A percentile compares a stretch with the other conserved stretches of the same genome.
Evolutionary conservation across 2,329 filamentous ascomycete species (phyloP).

Genomic region (Colletotrichum coccodes): DNA sequence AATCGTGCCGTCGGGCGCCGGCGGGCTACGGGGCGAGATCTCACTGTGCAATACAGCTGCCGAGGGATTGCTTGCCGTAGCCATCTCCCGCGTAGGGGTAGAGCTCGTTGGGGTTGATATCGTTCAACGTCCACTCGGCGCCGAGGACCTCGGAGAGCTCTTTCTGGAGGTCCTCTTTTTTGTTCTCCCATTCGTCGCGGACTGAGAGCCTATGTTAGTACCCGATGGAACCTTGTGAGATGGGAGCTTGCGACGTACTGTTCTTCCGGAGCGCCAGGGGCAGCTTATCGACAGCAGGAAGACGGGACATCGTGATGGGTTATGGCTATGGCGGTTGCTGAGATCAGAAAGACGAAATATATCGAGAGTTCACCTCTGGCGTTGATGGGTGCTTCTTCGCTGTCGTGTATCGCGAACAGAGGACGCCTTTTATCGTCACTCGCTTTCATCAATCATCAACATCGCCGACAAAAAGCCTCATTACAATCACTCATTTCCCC

Average conservation of each 20-base stretch:
- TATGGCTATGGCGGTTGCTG: not conserved
- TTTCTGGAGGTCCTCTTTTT: slow-evolving; percentile 54
- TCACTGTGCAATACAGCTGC: slow-evolving; percentile 55
- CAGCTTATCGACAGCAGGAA: slow-evolving; percentile 60
- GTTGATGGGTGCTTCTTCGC: not conserved
- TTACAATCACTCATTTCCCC: not conserved
- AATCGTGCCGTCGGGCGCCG: not conserved
- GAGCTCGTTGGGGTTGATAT: slow-evolving; percentile 57
- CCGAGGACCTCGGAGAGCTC: slow-evolving; percentile 56
- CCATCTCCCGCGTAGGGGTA: slow-evolving; percentile 56
- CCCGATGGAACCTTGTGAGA: not conserved
- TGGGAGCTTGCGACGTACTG: slow-evolving; percentile 42
- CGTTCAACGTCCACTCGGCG: slow-evolving; percentile 57
- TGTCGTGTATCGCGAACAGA: too few relatives aligned
- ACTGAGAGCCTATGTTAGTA: slow-evolving; percentile 47
- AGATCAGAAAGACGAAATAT: not conserved
- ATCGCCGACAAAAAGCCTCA: not conserved
- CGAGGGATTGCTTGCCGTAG: slow-evolving; percentile 54
- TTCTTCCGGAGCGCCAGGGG: slow-evolving; percentile 63
- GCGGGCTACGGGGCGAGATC: slow-evolving; percentile 17
- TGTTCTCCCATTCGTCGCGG: slow-evolving; percentile 62
- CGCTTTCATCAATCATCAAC: not conserved
- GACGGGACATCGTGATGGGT: slow-evolving; percentile 44
- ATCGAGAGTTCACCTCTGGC: not conserved
- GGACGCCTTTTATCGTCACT: not conserved